A percentile compares a stretch with the other conserved stretches of the same genome.
These are phyloP conservation scores for Talaromyces funiculosus DNA, from an alignment of 2,329 filamentous ascomycete genomes.

Conservation along the genomic window DNA sequence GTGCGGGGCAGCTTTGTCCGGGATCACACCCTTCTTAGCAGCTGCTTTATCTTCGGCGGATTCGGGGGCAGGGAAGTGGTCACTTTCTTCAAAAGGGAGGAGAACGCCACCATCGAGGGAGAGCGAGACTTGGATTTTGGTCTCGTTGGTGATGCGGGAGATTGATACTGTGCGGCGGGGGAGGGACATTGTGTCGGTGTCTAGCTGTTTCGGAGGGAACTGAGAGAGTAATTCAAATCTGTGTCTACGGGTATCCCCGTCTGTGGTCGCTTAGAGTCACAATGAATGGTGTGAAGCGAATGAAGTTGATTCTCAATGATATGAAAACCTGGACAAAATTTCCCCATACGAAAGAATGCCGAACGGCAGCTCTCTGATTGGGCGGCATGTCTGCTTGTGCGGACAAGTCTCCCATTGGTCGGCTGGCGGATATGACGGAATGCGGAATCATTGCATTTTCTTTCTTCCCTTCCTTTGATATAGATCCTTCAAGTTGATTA, in stretches of 20 bases:
- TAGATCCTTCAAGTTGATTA: not conserved
- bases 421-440: not conserved
- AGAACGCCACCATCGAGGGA: constrained; percentile 83
- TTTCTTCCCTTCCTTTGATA: not conserved
- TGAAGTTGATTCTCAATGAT: not conserved
- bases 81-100: constrained; percentile 33
- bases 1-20: constrained; percentile 54
- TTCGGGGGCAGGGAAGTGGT: constrained; percentile 58
- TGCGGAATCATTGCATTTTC: not conserved
- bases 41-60: constrained; percentile 48
- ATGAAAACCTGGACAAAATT: not conserved
- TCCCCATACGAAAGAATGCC: not conserved
- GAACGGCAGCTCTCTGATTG: constrained; percentile 8
- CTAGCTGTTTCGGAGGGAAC: not conserved
- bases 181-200: not conserved
- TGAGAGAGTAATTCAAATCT: not conserved
- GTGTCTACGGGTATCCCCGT: not conserved
- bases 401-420: constrained; percentile 2
- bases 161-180: constrained; percentile 64
- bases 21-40: constrained; percentile 41
- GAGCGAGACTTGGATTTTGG: constrained; percentile 86
- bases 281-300: not conserved
- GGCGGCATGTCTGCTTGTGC: not conserved
- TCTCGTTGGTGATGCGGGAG: constrained; percentile 93
- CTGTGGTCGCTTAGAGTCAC: accelerated